Evolutionary conservation across 2,329 filamentous ascomycete genomes (phyloP), one percentile per base, ranked within the genome.

Genomic region (Penicillium palitans): DNA sequence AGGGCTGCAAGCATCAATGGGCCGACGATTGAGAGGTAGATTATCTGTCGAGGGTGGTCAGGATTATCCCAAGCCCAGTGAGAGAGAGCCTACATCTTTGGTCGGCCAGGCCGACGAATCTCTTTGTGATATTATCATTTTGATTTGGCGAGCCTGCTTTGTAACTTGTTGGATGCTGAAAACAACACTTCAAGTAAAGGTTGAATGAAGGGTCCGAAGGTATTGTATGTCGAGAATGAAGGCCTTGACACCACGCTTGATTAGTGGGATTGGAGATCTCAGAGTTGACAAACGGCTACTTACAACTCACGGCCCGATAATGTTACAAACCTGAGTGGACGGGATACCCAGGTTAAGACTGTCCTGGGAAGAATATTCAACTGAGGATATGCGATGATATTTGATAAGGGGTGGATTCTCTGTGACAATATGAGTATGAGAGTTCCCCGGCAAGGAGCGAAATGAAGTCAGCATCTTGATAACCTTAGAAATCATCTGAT

Each of bases 1-100:
- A 92, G 81, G 2, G 93, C 93, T 59, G 90, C 90, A 25, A 95
- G 69, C 87, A 97, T 91, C 50, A 97, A 81, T 7, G 88, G 76
- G 19, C 90, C 90, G 37, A 97, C 84, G 65, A 97, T 88, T 56
- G 87, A 80, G 9, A 93, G 88, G 73, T 96, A 97, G 57, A 93
- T 80, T 67, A 96, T 92, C 91, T 98, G 33, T 29, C 17, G 9
- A 10, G 21, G 21, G 15, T 25, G n/a, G 50, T 58, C 39, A 56
- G 54, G 29, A 40, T 21, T 13, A 31, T 39, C 1, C 13, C 4
- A n/a, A n/a, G n/a, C n/a, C 31, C n/a, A 25, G 35, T 33, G 9
- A 19, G 2, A 8, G 17, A 29, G 33, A 24, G 13, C 45, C n/a
- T 65, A 63, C 66, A 51, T 68, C 66, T 47, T 49, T 63, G 6